Evolutionary conservation across 176 grass and related monocot species (phyloP).

Genomic region (Oryza glaberrima): DNA sequence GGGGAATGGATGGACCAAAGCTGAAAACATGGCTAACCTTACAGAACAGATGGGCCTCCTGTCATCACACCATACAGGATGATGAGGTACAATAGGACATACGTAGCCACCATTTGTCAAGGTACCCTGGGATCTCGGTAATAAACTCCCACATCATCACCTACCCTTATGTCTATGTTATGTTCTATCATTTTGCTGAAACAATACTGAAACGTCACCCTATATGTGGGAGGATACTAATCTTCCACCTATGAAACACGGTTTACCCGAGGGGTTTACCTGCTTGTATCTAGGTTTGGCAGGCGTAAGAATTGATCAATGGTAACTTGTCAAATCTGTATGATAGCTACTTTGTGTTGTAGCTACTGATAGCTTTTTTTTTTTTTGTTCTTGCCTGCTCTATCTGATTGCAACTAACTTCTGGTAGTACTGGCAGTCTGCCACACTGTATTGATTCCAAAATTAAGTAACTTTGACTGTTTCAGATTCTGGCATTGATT

Average conservation of each 20-base stretch:
- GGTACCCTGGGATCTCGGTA: constrained; percentile 30
- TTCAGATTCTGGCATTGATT: constrained; percentile 9
- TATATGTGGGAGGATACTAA: constrained; percentile 27
- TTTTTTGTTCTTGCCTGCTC: neutral
- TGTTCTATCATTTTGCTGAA: constrained; percentile 18
- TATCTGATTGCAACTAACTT: constrained; percentile 32
- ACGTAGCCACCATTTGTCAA: neutral
- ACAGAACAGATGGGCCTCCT: constrained; percentile 96
- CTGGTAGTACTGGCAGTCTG: neutral
- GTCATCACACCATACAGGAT: constrained; percentile 60
- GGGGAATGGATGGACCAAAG: constrained; percentile 58
- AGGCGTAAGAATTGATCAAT: constrained; percentile 30
- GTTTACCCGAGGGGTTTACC: constrained; percentile 22
- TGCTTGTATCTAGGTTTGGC: constrained; percentile 50
- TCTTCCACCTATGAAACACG: constrained; percentile 29
- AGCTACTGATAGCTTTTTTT: constrained; percentile 5
- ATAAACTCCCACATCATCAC: constrained; percentile 35
- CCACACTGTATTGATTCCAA: neutral
- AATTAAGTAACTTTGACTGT: neutral
- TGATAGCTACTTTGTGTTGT: constrained; percentile 12
- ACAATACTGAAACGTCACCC: constrained; percentile 19
- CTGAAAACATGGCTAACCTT: constrained; percentile 65
- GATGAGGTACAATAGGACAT: constrained; percentile 27
- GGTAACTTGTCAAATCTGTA: constrained; percentile 36
- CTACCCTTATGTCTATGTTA: constrained; percentile 28